Conservation (phyloP, 2,329 filamentous ascomycete species). For the Reticulascus tulasneorum region DNA sequence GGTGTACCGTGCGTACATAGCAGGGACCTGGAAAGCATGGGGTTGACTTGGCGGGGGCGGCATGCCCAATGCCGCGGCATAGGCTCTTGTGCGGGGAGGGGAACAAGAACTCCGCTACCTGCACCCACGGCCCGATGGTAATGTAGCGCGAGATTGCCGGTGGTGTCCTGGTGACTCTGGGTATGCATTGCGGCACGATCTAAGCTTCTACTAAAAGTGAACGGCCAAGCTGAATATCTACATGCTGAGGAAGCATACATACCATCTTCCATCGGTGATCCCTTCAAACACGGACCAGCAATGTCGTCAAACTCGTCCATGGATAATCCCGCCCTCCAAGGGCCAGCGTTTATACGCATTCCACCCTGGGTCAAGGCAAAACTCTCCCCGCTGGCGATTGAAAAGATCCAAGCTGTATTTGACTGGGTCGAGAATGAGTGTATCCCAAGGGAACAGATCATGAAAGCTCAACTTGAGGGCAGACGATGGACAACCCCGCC, state of each 20-base stretch:
- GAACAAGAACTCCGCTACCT: constrained; percentile 1
- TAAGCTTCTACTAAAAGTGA: no score
- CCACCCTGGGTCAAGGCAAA: constrained; percentile 22
- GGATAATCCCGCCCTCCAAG: constrained; percentile 12
- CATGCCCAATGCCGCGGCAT: not conserved
- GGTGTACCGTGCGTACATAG: no score
- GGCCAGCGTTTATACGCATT: constrained; percentile 23
- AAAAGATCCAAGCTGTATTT: constrained; percentile 36
- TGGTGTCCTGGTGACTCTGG: no score
- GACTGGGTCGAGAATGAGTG: constrained; percentile 39
- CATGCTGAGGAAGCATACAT: no score
- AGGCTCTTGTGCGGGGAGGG: not conserved
- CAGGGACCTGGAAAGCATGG: no score
- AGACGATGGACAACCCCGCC: constrained; percentile 34
- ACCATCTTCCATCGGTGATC: no score
- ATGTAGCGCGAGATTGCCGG: no score
- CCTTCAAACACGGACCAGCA: not conserved
- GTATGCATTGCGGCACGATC: no score
- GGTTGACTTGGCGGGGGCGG: not conserved
- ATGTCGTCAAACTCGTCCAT: constrained; percentile 1
- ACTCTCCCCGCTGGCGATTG: constrained; percentile 29
- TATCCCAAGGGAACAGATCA: constrained; percentile 36
- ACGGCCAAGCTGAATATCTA: no score
- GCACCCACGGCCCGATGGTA: no score
- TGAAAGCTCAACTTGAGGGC: constrained; percentile 31